Evolutionary conservation across 140 eudicot species (phyloP), one percentile per base, ranked within the genome.

Genomic region (Anethum foeniculum): DNA sequence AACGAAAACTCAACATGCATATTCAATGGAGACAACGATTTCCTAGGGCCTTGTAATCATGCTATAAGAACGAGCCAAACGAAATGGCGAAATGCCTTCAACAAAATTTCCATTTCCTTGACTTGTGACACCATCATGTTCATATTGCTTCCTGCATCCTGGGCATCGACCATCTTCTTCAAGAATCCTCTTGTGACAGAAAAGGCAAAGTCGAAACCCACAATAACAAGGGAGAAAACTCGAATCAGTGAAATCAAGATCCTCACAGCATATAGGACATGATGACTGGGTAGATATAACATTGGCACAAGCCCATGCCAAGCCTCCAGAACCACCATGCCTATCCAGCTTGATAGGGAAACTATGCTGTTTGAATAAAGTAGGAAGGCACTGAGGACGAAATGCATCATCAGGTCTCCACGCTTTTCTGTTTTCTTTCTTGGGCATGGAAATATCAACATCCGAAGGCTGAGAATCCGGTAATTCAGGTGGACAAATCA

Each of bases 61-160:
- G 89, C 98, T 93, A 83, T 84, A 86, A 77, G 97, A 88, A 75
- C 98, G 97, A 76, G 87, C 89, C 83, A 93, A 49, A 65, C 89
- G 89, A 60, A 81, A 46, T 38, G 87, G 81, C 82, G 83, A 83
- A 77, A 84, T 84, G 65, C 89, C 87, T 47, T 88, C 91, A 71
- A 14, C 78, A 44, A 23, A 73, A 73, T 23, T 73, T 41, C 19
- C 77, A 73, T 73, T 73, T 73, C 78, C 56, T 46, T 44, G 60
- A 74, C 23, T 28, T 25, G 32, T 44, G 39, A 44, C 58, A 10
- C 38, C 58, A 25, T 74, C 58, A 74, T 44, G 30, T 14, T 64
- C 83, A 64, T 85, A 85, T 32, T 79, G 76, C 80, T 80, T 80
- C 80, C 89, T 86, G 80, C 89, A 86, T 51, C 89, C 89, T 1